These are phyloP conservation scores for Camillea tinctor DNA, from an alignment of 2,329 filamentous ascomycete genomes.

Conservation along the genomic window DNA sequence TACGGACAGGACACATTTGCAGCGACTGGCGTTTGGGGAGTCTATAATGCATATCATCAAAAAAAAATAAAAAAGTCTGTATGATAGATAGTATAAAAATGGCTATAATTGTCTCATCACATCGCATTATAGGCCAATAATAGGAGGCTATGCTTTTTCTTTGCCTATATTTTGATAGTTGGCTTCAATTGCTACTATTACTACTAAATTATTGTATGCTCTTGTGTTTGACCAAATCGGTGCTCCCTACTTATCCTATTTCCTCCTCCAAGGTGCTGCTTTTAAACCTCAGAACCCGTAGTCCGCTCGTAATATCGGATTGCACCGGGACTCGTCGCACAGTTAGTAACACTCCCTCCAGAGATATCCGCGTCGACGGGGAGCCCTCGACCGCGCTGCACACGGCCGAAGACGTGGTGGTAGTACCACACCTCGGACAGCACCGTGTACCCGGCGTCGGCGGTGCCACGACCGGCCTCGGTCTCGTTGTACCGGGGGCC, in stretches of 20 bases:
- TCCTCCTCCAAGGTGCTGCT: not conserved
- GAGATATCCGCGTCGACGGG: conserved; percentile 44
- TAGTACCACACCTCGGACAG: conserved; percentile 68
- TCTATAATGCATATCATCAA: conserved; percentile 10
- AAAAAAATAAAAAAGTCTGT: conserved; percentile 14
- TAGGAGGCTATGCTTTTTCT: conserved; percentile 1
- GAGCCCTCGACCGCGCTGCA: conserved; percentile 50
- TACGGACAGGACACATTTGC: conserved; percentile 19
- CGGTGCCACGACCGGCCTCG: conserved; percentile 50
- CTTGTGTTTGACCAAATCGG: too few relatives aligned
- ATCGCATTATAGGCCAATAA: conserved; percentile 9
- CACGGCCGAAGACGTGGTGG: conserved; percentile 56
- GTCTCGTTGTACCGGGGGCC: conserved; percentile 62
- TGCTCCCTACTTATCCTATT: not conserved
- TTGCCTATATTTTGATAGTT: not conserved
- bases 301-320: conserved; percentile 55
- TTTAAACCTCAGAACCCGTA: conserved; percentile 34
- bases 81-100: conserved; percentile 8
- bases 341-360: conserved; percentile 51
- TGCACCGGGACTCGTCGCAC: conserved; percentile 52
- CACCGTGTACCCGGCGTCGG: conserved; percentile 56
- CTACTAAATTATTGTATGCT: not conserved
- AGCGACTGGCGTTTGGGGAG: conserved; percentile 29
- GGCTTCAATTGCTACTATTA: not conserved
- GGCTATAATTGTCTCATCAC: conserved; percentile 4